Base-by-base conservation (phyloP, 2,329 filamentous ascomycete species). In the Monilinia polystroma region DNA sequence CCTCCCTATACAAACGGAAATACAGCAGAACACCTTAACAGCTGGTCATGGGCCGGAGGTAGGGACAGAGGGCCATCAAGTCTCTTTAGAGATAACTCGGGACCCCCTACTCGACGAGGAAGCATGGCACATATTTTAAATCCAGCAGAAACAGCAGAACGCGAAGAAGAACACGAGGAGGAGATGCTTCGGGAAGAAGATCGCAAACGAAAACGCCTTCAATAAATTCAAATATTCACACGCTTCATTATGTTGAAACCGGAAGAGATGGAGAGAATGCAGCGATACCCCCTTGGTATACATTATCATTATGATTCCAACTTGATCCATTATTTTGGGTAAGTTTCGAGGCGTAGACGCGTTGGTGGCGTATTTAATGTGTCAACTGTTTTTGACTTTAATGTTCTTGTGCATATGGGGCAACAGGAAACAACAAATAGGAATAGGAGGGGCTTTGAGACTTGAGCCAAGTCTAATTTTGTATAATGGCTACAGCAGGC, bases 91-190 rank as follows among this genome's bases (percentile, higher is more conserved):
- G 82, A 84, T 65, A 83, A 80, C 51, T 81, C 82, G 4, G 84
- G 81, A 0, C 87, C 88, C 3, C 85, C 86, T n/a, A 90, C 87
- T 10, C 79, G 88, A 65, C 81, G 88, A 68, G 87, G 86, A 35
- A 90, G 87, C 73, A 90, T 90, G 88, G 88, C 88, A 8, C 89
- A 87, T 71, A 90, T 90, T 32, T 80, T 90, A 0, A 90, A 90
- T 71, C 88, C 88, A 7, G 86, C 87, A 18, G 87, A 89, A 71
- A 90, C 87, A 1, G 85, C 84, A 2, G 88, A 90, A 76, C 78
- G 86, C 68, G 84, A 85, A 16, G 87, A 88, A 67, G 87, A 90
- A 67, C 84, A 85, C 26, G 87, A 87, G 56, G 87, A 89, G 74
- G 87, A 90, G 67, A 81, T 87, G 67, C 29, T 51, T 10, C 80